Evolutionary conservation across 441 rosid species (phyloP).

Genomic region (Bruguiera hainesii): DNA sequence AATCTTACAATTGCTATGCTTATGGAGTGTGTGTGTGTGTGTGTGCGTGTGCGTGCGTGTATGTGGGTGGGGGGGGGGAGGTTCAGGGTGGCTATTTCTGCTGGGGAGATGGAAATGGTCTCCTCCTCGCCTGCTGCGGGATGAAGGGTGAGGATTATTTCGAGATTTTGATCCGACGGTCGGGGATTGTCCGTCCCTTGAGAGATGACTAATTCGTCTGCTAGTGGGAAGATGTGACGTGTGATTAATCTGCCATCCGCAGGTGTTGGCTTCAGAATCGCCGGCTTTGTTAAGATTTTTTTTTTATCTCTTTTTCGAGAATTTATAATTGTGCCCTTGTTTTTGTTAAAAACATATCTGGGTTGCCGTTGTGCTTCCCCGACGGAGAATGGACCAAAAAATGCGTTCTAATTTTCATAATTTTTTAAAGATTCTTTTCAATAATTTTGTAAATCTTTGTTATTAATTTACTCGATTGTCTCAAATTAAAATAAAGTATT

Average conservation of each 20-base stretch:
- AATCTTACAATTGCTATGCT: background rate
- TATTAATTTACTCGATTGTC: too few relatives aligned
- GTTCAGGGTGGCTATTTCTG: background rate
- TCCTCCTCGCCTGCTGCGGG: background rate
- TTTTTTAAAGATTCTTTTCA: too few relatives aligned
- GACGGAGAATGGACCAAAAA: too few relatives aligned
- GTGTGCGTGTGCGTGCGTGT: background rate
- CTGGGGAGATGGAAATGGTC: background rate
- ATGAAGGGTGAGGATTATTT: background rate
- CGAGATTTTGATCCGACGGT: constrained; percentile 11
- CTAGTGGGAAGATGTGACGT: background rate
- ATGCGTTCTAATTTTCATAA: too few relatives aligned
- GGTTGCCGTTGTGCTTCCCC: too few relatives aligned
- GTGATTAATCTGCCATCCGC: constrained; percentile 3
- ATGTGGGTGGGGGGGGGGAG: background rate
- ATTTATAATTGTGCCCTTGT: background rate
- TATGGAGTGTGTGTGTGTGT: too few relatives aligned
- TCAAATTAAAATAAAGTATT: too few relatives aligned
- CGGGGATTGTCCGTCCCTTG: background rate
- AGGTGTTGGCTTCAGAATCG: background rate
- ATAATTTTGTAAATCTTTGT: too few relatives aligned
- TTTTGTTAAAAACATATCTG: background rate
- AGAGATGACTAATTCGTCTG: constrained; percentile 2
- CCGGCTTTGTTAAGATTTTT: background rate
- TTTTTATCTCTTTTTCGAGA: background rate